phyloP scores from a whole-genome alignment of 352 stramenopile genomes.

The Globisporangium carolinianum region DNA sequence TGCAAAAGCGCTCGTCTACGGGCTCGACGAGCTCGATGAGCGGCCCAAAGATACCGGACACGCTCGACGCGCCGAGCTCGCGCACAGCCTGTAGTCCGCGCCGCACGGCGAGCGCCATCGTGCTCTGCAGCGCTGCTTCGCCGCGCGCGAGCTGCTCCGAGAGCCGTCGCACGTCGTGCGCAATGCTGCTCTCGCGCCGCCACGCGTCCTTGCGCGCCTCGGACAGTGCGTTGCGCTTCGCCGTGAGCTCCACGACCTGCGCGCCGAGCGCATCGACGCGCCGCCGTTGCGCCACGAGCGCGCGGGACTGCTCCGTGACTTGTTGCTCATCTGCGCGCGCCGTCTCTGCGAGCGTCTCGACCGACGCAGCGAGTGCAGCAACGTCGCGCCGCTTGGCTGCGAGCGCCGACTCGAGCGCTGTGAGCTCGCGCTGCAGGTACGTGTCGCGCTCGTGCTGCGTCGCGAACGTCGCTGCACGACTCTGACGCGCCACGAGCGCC shows the following conservation, averaged over 20 bases:
- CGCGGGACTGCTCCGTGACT: slow-evolving; percentile 32
- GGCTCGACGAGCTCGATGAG: slow-evolving; percentile 94
- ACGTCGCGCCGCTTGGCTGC: slow-evolving; percentile 54
- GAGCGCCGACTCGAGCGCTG: slow-evolving; percentile 56
- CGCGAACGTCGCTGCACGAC: slow-evolving; percentile 92
- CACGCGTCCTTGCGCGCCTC: slow-evolving; percentile 79
- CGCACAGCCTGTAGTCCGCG: slow-evolving; percentile 77
- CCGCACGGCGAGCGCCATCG: slow-evolving; percentile 83
- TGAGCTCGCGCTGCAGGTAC: slow-evolving; percentile 65
- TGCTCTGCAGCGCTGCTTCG: slow-evolving; percentile 76
- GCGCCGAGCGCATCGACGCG: slow-evolving; percentile 42
- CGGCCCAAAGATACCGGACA: slow-evolving; percentile 89
- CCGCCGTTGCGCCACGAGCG: slow-evolving; percentile 47
- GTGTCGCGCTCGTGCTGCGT: slow-evolving; percentile 91
- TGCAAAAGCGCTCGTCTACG: slow-evolving; percentile 88
- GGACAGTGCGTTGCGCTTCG: slow-evolving; percentile 68
- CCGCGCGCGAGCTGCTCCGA: slow-evolving; percentile 62
- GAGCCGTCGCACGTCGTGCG: slow-evolving; percentile 66
- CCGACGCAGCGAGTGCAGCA: slow-evolving; percentile 26
- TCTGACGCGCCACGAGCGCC: slow-evolving; percentile 94
- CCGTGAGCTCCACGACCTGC: slow-evolving; percentile 65
- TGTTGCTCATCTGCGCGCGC: slow-evolving; percentile 41
- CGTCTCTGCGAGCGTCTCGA: slow-evolving; percentile 31
- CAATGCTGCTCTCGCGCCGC: slow-evolving; percentile 73
- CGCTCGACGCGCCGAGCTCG: slow-evolving; percentile 72